Conservation (phyloP, 1,284 basidiomycete genomes). For the Takashimella tepidaria region DNA sequence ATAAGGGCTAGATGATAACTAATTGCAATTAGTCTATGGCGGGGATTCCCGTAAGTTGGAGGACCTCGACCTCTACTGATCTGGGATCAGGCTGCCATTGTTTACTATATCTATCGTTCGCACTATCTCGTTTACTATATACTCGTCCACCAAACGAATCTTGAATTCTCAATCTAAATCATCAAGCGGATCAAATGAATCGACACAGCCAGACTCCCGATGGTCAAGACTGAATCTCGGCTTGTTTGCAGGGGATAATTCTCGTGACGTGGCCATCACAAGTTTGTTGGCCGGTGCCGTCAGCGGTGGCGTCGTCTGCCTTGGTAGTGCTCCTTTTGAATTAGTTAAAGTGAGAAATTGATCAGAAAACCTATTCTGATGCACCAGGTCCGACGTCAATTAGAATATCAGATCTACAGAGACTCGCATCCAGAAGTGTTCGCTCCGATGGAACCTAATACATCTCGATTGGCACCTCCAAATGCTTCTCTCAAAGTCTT, state of each 20-base stretch:
- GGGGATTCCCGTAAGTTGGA: slow-evolving; percentile 40
- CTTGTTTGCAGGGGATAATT: not conserved
- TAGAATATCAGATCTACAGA: slow-evolving; percentile 78
- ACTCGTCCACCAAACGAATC: slow-evolving; percentile 78
- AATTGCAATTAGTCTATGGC: slow-evolving; percentile 34
- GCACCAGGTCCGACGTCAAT: slow-evolving; percentile 71
- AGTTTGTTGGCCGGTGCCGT: slow-evolving; percentile 44
- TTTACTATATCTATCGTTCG: slow-evolving; percentile 96
- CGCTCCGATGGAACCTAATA: slow-evolving; percentile 8
- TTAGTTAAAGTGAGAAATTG: slow-evolving; percentile 74
- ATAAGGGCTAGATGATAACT: too few relatives aligned
- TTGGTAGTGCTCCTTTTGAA: slow-evolving; percentile 79
- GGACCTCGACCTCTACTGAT: not conserved
- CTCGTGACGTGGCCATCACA: slow-evolving; percentile 60
- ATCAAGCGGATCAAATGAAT: not conserved
- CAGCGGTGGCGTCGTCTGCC: slow-evolving; percentile 43
- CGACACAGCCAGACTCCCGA: not conserved
- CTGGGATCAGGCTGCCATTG: slow-evolving; percentile 65
- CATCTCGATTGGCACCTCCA: slow-evolving; percentile 5
- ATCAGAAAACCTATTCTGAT: not conserved
- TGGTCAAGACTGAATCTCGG: not conserved
- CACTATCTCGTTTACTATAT: slow-evolving; percentile 85
- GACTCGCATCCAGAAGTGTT: slow-evolving; percentile 36
- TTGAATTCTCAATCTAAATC: slow-evolving; percentile 52
- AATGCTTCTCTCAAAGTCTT: slow-evolving; percentile 14